Percentiles rank a stretch among this genome's conserved stretches.
These are phyloP conservation scores for Pyrenopolyporus hunteri DNA, from an alignment of 495 filamentous ascomycete genomes.

Conservation along the genomic window DNA sequence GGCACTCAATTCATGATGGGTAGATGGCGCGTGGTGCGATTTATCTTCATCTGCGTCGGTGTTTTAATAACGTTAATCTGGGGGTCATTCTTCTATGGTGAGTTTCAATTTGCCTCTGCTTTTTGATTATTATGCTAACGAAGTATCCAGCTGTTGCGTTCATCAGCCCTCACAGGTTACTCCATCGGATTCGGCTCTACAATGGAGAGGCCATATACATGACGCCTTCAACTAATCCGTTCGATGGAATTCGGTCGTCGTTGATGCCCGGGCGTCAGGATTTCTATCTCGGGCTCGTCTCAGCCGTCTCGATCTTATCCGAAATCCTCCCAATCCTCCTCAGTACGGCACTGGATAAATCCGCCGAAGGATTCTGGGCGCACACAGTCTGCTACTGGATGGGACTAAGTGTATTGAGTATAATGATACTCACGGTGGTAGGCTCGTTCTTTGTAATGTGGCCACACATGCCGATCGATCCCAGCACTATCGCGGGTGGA, in stretches of 20 bases:
- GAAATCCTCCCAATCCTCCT: slow-evolving; percentile 43
- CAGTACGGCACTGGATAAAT: slow-evolving; percentile 39
- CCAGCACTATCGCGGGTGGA: slow-evolving; percentile 42
- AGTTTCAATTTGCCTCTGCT: slow-evolving; percentile 1
- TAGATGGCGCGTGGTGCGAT: slow-evolving; percentile 43
- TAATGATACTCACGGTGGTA: slow-evolving; percentile 40
- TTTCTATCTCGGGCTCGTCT: slow-evolving; percentile 36
- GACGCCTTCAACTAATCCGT: slow-evolving; percentile 40
- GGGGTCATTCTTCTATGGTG: slow-evolving; percentile 43
- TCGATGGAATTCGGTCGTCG: slow-evolving; percentile 36
- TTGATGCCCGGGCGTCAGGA: slow-evolving; percentile 30
- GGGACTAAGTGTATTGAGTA: slow-evolving; percentile 31
- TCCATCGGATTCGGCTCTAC: slow-evolving; percentile 21
- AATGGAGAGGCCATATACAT: slow-evolving; percentile 26
- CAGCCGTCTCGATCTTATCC: slow-evolving; percentile 33
- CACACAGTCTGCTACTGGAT: slow-evolving; percentile 39
- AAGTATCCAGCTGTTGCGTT: slow-evolving; percentile 35
- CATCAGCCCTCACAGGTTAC: slow-evolving; percentile 36
- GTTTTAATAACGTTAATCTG: slow-evolving; percentile 43
- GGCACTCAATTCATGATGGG: slow-evolving; percentile 38
- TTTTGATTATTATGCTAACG: slow-evolving; percentile 7
- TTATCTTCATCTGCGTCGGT: slow-evolving; percentile 41
- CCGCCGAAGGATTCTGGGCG: slow-evolving; percentile 31
- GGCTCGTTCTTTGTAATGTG: slow-evolving; percentile 41
- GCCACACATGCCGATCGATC: slow-evolving; percentile 44